Evolutionary conservation across 345 rosid genomes (phyloP).

Genomic region (Sonneratia caseolaris): DNA sequence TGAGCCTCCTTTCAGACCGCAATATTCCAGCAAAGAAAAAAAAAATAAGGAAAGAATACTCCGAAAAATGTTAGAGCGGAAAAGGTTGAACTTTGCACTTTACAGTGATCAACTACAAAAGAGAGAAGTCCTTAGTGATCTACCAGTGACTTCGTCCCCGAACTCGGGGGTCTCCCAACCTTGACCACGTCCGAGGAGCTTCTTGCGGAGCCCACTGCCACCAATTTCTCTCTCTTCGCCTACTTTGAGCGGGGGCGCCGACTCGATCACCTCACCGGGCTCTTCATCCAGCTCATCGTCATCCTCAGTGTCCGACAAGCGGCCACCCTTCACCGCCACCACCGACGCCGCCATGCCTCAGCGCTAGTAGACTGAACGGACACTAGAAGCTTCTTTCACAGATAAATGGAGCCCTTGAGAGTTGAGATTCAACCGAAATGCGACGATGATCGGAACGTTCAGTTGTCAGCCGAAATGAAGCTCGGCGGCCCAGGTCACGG

Average conservation of each 20-base stretch:
- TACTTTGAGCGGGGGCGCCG: constrained; percentile 51
- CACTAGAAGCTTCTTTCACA: too few relatives aligned
- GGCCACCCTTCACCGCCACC: constrained; percentile 12
- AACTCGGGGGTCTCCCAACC: constrained; percentile 52
- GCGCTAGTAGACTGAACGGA: too few relatives aligned
- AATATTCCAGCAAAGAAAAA: neutral
- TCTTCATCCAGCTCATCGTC: constrained; percentile 50
- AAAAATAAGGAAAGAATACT: too few relatives aligned
- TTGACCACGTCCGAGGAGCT: constrained; percentile 39
- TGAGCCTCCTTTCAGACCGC: neutral
- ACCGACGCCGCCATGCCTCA: constrained; percentile 1
- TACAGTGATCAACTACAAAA: neutral
- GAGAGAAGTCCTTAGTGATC: neutral
- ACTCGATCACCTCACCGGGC: constrained; percentile 54
- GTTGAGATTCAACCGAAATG: too few relatives aligned
- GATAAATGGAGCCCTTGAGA: too few relatives aligned
- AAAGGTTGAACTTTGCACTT: neutral
- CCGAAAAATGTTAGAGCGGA: neutral
- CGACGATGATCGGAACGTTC: too few relatives aligned
- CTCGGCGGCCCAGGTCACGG: too few relatives aligned
- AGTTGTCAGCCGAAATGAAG: too few relatives aligned
- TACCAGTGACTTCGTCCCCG: constrained; percentile 48
- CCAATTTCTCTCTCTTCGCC: constrained; percentile 45
- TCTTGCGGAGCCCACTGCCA: constrained; percentile 31
- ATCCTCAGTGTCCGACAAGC: constrained; percentile 20